Evolutionary conservation across 164 flowering plant species (phyloP), one percentile per base, ranked within the genome.

Genomic region (Magnolia changhungtana): DNA sequence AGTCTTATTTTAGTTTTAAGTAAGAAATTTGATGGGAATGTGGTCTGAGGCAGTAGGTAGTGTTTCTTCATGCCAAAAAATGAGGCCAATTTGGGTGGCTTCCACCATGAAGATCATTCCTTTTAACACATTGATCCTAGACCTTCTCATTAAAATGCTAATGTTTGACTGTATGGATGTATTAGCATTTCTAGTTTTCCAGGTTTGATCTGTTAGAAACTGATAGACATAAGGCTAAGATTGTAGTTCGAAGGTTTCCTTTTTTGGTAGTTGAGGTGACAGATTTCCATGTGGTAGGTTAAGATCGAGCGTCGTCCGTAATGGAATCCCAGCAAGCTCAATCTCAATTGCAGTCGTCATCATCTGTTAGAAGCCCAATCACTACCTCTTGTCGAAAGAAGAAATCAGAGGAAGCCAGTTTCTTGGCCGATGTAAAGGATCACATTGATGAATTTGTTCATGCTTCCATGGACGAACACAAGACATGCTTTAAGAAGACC

Each of bases 381-480:
- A 71, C 72, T 21, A 68, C 90, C 73, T 93, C 97, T 29, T 93
- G 97, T 67, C 84, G 98, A 52, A 93, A 88, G 90, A 93, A 93
- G 89, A 92, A 90, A 78, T 88, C 80, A 4, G 96, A 94, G 2
- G 87, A 86, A n/a, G 92, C 92, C 65, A 85, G 86, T 70, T 96
- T 92, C 80, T 50, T 92, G 73, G 85, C 82, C 74, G 97, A 96
- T 82, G 50, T 92, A 14, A 94, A 75, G 84, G 98, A 92, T 79
- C 98, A 94, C 82, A 86, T 94, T 73, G 98, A 94, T 79, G 99
- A 96, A 82, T 96, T 94, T 76, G 75, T 96, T 69, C 78, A 89
- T 81, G 97, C 99, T 74, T 96, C 96, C 8, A 86, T 91, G 96
- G 97, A 93, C 20, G 99, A 96, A 80, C 98, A 96, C 86, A 88